Base-by-base conservation (phyloP, 2,329 filamentous ascomycete genomes). In the Pyricularia sp. region DNA sequence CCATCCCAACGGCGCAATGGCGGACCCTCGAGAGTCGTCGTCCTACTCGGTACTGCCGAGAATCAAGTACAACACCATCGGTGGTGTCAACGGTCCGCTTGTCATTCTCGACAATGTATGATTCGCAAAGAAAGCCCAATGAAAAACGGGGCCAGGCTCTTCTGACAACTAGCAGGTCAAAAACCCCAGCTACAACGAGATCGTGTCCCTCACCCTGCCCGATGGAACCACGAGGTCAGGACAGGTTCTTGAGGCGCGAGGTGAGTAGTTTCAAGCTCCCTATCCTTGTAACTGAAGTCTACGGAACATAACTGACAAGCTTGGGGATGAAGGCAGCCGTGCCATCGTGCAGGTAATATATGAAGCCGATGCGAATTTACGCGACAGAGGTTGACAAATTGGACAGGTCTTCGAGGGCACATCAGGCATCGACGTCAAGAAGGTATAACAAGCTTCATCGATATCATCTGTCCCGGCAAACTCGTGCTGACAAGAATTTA, bases 401-500 rank as follows among this genome's bases (percentile, higher is more conserved):
- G 68, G 68, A 72, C 82, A 97, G 91, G 94, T 98, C 75, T 99
- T 99, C 79, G 95, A 99, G 83, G 95, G 95, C 75, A 99, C 95
- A 72, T 83, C 94, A 65, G 95, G 95, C 78, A 95, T 99, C 79
- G 95, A 99, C 87, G 95, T 99, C 73, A 97, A 98, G 87, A 99
- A 98, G 92, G 93, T 92, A 83, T 72, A 80, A 12, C 14, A 63
- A 26, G 17, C 28, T 20, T 63, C 59, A 63, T 61, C 59, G 14
- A n/a, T n/a, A 7, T 7, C 59, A 20, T 33, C 12, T 36, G 26
- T 20, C 30, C 20, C 10, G 10, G 17, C 14, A 20, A 23, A 5
- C 69, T 71, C 70, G 30, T 42, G 66, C n/a, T 63, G 17, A 73
- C 77, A 95, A 55, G 2, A 30, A 63, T 7, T 1, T 30, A 63